Base-by-base conservation (phyloP, 306 rosid genomes). In the Astragalus membranaceus region DNA sequence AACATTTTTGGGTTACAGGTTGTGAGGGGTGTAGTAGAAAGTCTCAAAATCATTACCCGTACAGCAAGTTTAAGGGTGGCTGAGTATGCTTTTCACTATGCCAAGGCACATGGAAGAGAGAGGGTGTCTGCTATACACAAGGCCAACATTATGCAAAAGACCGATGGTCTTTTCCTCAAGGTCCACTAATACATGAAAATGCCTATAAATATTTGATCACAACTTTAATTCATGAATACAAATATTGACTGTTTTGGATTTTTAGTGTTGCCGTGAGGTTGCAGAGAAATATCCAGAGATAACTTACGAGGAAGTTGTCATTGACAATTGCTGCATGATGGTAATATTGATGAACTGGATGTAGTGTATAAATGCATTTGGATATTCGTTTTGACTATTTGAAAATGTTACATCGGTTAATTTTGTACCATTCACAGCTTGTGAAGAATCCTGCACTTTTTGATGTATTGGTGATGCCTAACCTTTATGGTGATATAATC, bases 281-380 rank as follows among this genome's bases (percentile, higher is more conserved):
- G 96, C 97, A 5, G 91, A 91, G 87, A 95, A 91, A 85, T 91
- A 95, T 78, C 99, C 97, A 41, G 99, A 95, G 73, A 95, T 95
- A 79, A 76, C 1, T 17, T 95, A 95, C 0, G 99, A 95, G 89
- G 99, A 95, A 83, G 97, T 95, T 66, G 91, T 95, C 79, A 95
- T 95, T 60, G 99, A 95, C 83, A 95, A 95, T 81, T 95, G 97
- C 81, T 91, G 97, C 85, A 91, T 95, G 99, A 95, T 91, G 99
- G 99, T 95, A 79, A 75, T 79, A 51, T 72, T 65, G 42, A 14
- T 62, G 50, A 70, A 37, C 47, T 74, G 56, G 57, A 65, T 66
- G 47, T 49, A 29, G 46, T 68, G 43, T 42, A 49, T 48, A 33
- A 67, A 35, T 81, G 64, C 73, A 59, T 79, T 63, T 74, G 17